Evolutionary conservation across 345 rosid genomes (phyloP), one percentile per base, ranked within the genome.

Genomic region (Sapria himalayana): DNA sequence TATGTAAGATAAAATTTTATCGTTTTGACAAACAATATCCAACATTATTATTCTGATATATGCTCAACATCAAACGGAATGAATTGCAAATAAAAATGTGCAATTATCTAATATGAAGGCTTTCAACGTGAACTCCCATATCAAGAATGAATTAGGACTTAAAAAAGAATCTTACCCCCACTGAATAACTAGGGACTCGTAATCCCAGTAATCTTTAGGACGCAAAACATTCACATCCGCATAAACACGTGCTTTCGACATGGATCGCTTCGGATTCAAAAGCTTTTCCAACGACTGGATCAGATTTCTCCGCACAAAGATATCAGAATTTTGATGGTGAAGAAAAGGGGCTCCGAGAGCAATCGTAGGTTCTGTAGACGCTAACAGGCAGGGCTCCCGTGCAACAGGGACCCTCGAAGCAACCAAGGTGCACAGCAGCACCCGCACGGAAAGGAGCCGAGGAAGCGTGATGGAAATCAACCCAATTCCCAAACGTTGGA

Each of bases 221-320:
- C 93, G 76, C 19, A 76, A 25, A 43, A 79, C 86, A 61, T 89
- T 89, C 14, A 89, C 66, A 23, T 89, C 92, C 7, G 92, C 15
- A 60, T 82, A 89, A 33, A 82, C 93, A 19, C 82, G 71, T 19
- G 98, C 66, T 55, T 89, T 89, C 46, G 93, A 89, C 95, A 89
- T 82, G 64, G 45, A 52, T 40, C 45, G 60, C 15, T 25, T 39
- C 19, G 19, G 51, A 45, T 6, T 52, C 29, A 64, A 56, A 72
- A 67, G 64, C 74, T 61, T n/a, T n/a, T n/a, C n/a, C n/a, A n/a
- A n/a, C 51, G 39, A 5, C 24, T 22, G 24, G 18, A 21, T 29
- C 29, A 34, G 24, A 42, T 4, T 27, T 46, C 23, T 46, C 56
- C 51, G 22, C 16, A 32, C 40, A 48, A 46, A 38, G 59, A 45